Base-by-base conservation (phyloP, 2,329 filamentous ascomycete genomes). In the Calonectria henricotiae region DNA sequence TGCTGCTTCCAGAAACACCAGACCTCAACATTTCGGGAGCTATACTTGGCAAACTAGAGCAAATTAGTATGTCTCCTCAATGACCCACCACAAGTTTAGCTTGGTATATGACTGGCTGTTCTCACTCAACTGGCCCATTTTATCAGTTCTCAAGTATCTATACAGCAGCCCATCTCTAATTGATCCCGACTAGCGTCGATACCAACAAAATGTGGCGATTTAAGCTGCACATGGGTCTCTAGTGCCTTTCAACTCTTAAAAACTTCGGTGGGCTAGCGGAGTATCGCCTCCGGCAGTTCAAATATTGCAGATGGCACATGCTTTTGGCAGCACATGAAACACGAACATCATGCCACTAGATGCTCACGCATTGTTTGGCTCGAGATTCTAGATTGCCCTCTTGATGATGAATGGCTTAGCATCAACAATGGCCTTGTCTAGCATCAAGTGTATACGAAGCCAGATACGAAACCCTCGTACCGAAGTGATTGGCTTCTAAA, bases 101-200 rank as follows among this genome's bases (percentile, higher is more conserved):
- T 39, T 13, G 32, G 12, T 6, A 17, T 4, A 32, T 30, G 32
- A 39, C 32, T 39, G 13, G 32, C n/a, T 55, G 30, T 20, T 55
- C 20, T 39, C 13, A 55, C 37, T 55, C 32, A 30, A 8, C 13
- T 13, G 51, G 51, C 12, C 25, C 23, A 4, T 17, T 55, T 46
- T 37, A 55, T 55, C 51, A 39, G 51, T 39, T 55, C 51, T 39
- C 32, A 55, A 39, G 20, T 55, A 20, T 15, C 35, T 25, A 17
- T n/a, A 2, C 32, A 23, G 17, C 8, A 35, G 35, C 3, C 8
- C 8, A 37, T 7, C 35, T 39, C 20, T 55, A 11, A n/a, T 35
- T 20, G n/a, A 20, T 54, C n/a, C 49, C 23, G 30, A n/a, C 20
- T 55, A 55, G 51, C 32, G 32, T 11, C 35, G 20, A 55, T 39